A percentile compares a stretch with the other conserved stretches of the same genome.
Evolutionary conservation across 140 eudicot genomes (phyloP).

Genomic region (Ambrosia hybrid): DNA sequence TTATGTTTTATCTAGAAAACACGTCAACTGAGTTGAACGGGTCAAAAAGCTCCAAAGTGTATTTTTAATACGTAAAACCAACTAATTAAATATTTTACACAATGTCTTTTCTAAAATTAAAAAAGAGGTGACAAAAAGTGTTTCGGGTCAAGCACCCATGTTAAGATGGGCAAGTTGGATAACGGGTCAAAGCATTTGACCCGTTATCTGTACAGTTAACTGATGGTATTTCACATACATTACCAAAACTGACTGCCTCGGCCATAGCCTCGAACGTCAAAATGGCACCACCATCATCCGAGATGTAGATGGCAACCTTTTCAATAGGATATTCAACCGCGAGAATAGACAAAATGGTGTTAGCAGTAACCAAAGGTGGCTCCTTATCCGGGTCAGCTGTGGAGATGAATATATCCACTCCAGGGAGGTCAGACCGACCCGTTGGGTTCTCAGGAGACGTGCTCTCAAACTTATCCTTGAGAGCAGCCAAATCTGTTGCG

Average conservation of each 20-base stretch:
- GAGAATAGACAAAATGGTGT: conserved; percentile 79
- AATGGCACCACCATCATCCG: conserved; percentile 94
- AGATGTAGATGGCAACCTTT: conserved; percentile 69
- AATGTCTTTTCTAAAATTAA: no score
- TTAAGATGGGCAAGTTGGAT: background rate
- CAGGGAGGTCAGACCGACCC: conserved; percentile 96
- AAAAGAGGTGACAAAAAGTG: no score
- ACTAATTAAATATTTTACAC: no score
- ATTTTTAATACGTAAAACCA: background rate
- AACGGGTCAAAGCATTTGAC: background rate
- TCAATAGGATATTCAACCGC: conserved; percentile 92
- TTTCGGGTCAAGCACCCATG: background rate
- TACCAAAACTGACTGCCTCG: conserved; percentile 75
- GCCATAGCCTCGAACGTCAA: conserved; percentile 97
- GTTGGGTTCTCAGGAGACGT: background rate
- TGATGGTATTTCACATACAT: conserved; percentile 39
- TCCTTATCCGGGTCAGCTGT: conserved; percentile 97
- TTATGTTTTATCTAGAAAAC: background rate
- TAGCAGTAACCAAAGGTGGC: conserved; percentile 89
- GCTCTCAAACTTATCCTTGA: conserved; percentile 75
- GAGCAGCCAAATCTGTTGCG: conserved; percentile 67
- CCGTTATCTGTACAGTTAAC: no score
- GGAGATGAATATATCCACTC: conserved; percentile 79
- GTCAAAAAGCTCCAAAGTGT: background rate
- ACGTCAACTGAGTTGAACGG: background rate